phyloP scores from a whole-genome alignment of 2,329 filamentous ascomycete genomes.

The Fusarium sp. region DNA sequence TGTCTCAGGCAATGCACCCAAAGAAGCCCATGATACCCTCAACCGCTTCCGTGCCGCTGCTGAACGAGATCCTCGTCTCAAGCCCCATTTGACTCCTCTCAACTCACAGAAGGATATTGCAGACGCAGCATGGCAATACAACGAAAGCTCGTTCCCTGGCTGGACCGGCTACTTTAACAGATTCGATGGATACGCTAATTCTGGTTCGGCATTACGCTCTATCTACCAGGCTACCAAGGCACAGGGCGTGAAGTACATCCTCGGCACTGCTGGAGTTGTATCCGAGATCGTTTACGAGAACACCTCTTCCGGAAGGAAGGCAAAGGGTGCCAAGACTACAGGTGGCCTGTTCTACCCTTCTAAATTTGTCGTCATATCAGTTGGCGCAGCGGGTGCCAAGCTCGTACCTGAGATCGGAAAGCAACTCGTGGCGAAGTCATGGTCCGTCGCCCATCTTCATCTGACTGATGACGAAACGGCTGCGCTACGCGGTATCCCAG shows the following conservation, averaged over 20 bases:
- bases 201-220: conserved; percentile 61
- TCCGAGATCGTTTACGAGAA: conserved; percentile 44
- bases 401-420: conserved; percentile 61
- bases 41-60: conserved; percentile 55
- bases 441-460: conserved; percentile 69
- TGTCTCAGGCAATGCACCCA: conserved; percentile 58
- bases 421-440: conserved; percentile 66
- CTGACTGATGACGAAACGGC: conserved; percentile 65
- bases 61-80: conserved; percentile 54
- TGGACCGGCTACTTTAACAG: conserved; percentile 71
- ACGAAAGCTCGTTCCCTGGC: conserved; percentile 56
- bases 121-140: conserved; percentile 58
- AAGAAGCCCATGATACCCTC: conserved; percentile 60
- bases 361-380: conserved; percentile 60
- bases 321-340: conserved; percentile 28
- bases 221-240: conserved; percentile 56
- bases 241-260: conserved; percentile 33
- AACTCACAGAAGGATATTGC: conserved; percentile 54
- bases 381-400: conserved; percentile 60
- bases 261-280: conserved; percentile 45
- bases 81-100: conserved; percentile 53
- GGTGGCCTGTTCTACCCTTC: conserved; percentile 37
- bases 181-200: conserved; percentile 67
- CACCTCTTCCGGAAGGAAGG: background rate
- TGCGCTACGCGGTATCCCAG: conserved; percentile 66